Percentiles rank a stretch among this genome's conserved stretches.
phyloP scores from a whole-genome alignment of 768 basidiomycete genomes.

The Suillus tomentosus region DNA sequence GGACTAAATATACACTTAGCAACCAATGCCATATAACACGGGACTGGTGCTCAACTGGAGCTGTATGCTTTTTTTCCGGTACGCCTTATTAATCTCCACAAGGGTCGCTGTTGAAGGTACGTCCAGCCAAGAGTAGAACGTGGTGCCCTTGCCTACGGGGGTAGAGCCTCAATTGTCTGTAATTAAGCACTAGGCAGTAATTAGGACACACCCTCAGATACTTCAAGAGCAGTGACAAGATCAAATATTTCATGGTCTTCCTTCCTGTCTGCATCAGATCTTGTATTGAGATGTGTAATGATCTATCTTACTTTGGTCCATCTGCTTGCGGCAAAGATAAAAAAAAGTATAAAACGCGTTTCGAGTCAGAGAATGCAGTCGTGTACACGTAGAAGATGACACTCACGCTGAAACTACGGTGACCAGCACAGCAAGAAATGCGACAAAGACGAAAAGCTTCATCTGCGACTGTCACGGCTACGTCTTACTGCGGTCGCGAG shows the following conservation, averaged over 20 bases:
- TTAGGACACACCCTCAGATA: constrained; percentile 64
- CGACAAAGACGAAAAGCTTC: constrained; percentile 50
- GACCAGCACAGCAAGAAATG: constrained; percentile 53
- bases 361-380: neutral
- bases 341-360: neutral
- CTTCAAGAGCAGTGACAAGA: constrained; percentile 79
- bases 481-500: neutral
- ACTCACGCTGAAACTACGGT: constrained; percentile 64
- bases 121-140: constrained; percentile 94
- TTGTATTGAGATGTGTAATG: neutral
- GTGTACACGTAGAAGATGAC: neutral
- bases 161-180: neutral
- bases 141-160: constrained; percentile 75
- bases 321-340: constrained; percentile 34
- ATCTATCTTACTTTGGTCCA: constrained; percentile 65
- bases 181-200: neutral
- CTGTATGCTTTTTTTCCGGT: constrained; percentile 86
- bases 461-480: constrained; percentile 34
- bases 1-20: constrained; percentile 53
- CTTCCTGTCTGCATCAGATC: constrained; percentile 37
- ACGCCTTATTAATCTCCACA: constrained; percentile 83
- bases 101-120: constrained; percentile 73
- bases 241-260: constrained; percentile 98
- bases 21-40: constrained; percentile 9
- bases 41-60: constrained; percentile 64